Base-by-base conservation (phyloP, 768 basidiomycete genomes). In the Suillus spraguei region DNA sequence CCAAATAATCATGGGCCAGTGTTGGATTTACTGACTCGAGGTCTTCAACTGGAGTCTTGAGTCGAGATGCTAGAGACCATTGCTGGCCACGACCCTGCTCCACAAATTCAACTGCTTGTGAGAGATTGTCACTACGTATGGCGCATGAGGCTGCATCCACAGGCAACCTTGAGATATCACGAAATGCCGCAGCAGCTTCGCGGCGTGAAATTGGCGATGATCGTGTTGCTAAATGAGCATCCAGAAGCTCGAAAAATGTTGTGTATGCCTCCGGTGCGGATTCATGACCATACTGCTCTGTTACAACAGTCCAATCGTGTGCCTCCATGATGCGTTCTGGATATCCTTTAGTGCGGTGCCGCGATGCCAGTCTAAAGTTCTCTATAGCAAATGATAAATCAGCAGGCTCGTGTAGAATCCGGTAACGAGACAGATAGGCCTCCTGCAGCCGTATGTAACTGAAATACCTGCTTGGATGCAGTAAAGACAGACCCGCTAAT, bases 61-160 rank as follows among this genome's bases (percentile, higher is more conserved):
- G 67, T 16, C 70, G 65, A 24, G 68, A 60, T 1, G 72, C 42
- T 54, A 75, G 72, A 22, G 66, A 66, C 74, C 74, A 76, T 2
- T 72, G 67, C 17, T 74, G 60, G 9, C 69, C 24, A 17, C 49
- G 49, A 1, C 49, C 49, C 1, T 28, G 49, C 70, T 76, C 74
- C 44, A 72, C 41, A 63, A 72, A 70, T 60, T 73, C 71, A 0
- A 73, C 24, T 14, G 74, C 72, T 5, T 33, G 58, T 39, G 59
- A 54, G 20, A 22, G 28, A 22, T 65, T 53, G 9, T 32, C 13
- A 14, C 42, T 10, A n/a, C 13, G 38, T 55, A 68, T 62, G 28
- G 72, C 74, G 58, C 38, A 65, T 16, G 61, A 53, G 0, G 60
- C 64, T 38, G 64, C 60, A 49, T 65, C 49, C 2, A 53, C 61